Percentiles rank a stretch among this genome's conserved stretches.
phyloP scores from a whole-genome alignment of 2,329 filamentous ascomycete genomes.

The Sarocladiaceae sp. region DNA sequence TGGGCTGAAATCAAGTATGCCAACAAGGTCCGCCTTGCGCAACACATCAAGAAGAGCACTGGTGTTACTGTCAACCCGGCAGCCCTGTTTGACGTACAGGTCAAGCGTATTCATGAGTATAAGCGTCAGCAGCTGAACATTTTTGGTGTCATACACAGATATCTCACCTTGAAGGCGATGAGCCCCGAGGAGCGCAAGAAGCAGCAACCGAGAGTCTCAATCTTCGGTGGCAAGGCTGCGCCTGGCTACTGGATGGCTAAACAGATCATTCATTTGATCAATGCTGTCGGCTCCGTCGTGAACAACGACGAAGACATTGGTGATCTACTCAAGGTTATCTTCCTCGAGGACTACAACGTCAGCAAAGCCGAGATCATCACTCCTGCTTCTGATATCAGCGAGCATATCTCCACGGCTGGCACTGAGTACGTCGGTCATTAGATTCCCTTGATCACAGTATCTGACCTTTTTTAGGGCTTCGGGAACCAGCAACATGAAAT shows the following conservation, averaged over 20 bases:
- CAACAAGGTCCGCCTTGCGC: slow-evolving; percentile 89
- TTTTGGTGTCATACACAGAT: slow-evolving; percentile 93
- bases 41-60: slow-evolving; percentile 79
- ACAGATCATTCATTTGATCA: slow-evolving; percentile 95
- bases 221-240: slow-evolving; percentile 96
- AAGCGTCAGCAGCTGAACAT: slow-evolving; percentile 99
- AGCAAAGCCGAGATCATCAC: slow-evolving; percentile 97
- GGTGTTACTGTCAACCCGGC: slow-evolving; percentile 79
- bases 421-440: slow-evolving; percentile 58
- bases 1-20: slow-evolving; percentile 96
- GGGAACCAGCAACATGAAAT: slow-evolving; percentile 99
- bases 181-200: slow-evolving; percentile 79
- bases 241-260: slow-evolving; percentile 99
- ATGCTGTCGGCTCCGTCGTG: slow-evolving; percentile 81
- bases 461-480: slow-evolving; percentile 40
- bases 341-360: slow-evolving; percentile 97
- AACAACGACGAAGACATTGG: slow-evolving; percentile 91
- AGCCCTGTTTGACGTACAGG: slow-evolving; percentile 91
- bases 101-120: slow-evolving; percentile 99
- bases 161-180: slow-evolving; percentile 83
- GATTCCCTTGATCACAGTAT: slow-evolving; percentile 7
- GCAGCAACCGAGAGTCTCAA: slow-evolving; percentile 78
- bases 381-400: slow-evolving; percentile 91
- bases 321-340: slow-evolving; percentile 93
- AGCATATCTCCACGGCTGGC: slow-evolving; percentile 96